Percentiles rank a stretch among this genome's conserved stretches.
Evolutionary conservation across 768 basidiomycete species (phyloP).

Genomic region (Podaxis sp.): DNA sequence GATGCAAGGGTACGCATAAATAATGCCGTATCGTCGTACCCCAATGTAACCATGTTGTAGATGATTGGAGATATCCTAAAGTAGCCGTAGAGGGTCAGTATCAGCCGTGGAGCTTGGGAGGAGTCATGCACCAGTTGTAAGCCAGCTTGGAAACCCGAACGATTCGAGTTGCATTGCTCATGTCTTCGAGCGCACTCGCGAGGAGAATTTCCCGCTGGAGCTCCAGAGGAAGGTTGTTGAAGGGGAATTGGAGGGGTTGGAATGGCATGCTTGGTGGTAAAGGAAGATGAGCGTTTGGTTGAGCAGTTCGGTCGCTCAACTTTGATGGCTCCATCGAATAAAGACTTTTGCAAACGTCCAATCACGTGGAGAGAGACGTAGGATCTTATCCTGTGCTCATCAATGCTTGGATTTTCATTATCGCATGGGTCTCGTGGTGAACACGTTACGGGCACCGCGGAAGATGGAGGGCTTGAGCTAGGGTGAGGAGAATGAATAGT

Average conservation of each 20-base stretch:
- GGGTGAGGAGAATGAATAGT: background rate
- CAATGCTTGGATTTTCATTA: conserved; percentile 17
- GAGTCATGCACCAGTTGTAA: conserved; percentile 29
- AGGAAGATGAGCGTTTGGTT: conserved; percentile 22
- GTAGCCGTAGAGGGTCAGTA: background rate
- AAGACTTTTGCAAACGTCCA: conserved; percentile 25
- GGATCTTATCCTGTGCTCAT: conserved; percentile 10
- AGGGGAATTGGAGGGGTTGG: conserved; percentile 22
- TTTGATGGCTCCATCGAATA: conserved; percentile 17
- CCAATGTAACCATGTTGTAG: conserved; percentile 38
- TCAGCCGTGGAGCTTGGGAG: background rate
- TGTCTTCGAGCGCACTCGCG: conserved; percentile 28
- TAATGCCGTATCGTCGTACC: conserved; percentile 28
- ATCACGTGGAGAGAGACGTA: conserved; percentile 30
- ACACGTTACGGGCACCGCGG: background rate
- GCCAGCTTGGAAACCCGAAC: conserved; percentile 36
- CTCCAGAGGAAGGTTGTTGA: conserved; percentile 37
- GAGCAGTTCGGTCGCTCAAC: conserved; percentile 26
- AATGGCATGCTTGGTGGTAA: conserved; percentile 21
- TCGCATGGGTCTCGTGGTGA: conserved; percentile 17
- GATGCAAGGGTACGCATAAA: conserved; percentile 36
- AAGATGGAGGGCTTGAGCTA: background rate
- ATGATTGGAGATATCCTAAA: conserved; percentile 39
- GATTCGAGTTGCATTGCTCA: conserved; percentile 27
- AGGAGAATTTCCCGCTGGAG: conserved; percentile 41